Evolutionary conservation across 2,329 filamentous ascomycete species (phyloP).

Genomic region (Phialemonium atrogriseum): DNA sequence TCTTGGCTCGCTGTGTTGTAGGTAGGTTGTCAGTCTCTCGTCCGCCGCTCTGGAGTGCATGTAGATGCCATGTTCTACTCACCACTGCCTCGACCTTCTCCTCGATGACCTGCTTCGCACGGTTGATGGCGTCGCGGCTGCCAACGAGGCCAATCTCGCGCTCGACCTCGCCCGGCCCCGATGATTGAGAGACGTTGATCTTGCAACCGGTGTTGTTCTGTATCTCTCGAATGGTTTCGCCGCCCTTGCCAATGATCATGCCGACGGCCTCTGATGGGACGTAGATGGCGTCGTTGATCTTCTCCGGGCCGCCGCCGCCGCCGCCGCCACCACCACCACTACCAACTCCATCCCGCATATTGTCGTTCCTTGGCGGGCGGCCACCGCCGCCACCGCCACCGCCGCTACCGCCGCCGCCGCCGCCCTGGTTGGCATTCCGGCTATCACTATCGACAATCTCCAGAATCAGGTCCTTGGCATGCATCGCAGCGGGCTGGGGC

Average conservation of each 20-base stretch:
- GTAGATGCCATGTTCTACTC: slow-evolving; percentile 34
- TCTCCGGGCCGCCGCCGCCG: slow-evolving; percentile 44
- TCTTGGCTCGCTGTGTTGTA: slow-evolving; percentile 42
- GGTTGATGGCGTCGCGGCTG: slow-evolving; percentile 64
- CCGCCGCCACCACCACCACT: slow-evolving; percentile 26
- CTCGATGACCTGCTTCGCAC: slow-evolving; percentile 77
- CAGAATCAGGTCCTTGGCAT: slow-evolving; percentile 80
- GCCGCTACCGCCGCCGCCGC: slow-evolving; percentile 26
- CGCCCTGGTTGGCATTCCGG: slow-evolving; percentile 33
- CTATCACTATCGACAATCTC: slow-evolving; percentile 93
- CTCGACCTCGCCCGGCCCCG: slow-evolving; percentile 67
- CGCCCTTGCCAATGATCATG: slow-evolving; percentile 94
- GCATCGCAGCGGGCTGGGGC: slow-evolving; percentile 61
- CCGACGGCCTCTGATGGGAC: slow-evolving; percentile 88
- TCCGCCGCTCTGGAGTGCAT: background rate
- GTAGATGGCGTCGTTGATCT: slow-evolving; percentile 73
- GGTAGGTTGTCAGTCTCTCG: slow-evolving; percentile 18
- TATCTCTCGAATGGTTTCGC: slow-evolving; percentile 92
- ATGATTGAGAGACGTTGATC: slow-evolving; percentile 84
- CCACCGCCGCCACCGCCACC: slow-evolving; percentile 18
- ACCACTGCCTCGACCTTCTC: slow-evolving; percentile 89
- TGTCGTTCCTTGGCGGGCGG: slow-evolving; percentile 23
- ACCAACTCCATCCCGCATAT: slow-evolving; percentile 31
- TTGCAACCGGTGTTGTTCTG: slow-evolving; percentile 83
- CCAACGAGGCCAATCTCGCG: slow-evolving; percentile 84